Conservation (phyloP, 495 filamentous ascomycete genomes). For the Talaromyces ruber region DNA sequence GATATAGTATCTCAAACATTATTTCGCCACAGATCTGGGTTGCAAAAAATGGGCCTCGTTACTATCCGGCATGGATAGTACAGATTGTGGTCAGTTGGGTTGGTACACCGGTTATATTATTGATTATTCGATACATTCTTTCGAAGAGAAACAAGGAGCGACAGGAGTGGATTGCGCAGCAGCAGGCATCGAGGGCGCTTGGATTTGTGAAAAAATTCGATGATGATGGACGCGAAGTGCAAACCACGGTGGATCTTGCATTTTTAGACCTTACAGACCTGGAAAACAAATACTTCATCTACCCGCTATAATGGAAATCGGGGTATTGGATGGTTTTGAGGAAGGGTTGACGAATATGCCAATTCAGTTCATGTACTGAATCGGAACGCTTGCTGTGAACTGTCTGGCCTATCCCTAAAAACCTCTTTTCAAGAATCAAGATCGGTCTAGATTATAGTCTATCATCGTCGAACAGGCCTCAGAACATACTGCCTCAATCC, state of each 20-base stretch:
- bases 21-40: constrained; percentile 19
- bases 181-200: constrained; percentile 4
- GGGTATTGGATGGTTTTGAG: too few species aligned
- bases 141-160: constrained; percentile 11
- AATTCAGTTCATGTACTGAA: too few species aligned
- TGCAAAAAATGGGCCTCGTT: constrained; percentile 10
- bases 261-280: constrained; percentile 19
- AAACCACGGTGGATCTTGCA: constrained; percentile 13
- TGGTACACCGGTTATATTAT: constrained; percentile 12
- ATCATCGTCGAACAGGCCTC: not conserved
- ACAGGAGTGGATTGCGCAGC: constrained; percentile 9
- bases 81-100: constrained; percentile 19
- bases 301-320: constrained; percentile 9
- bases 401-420: not conserved
- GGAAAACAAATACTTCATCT: constrained; percentile 19
- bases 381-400: too few species aligned
- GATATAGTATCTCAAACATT: constrained; percentile 14
- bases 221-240: constrained; percentile 10
- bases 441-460: not conserved
- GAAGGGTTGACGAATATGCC: too few species aligned
- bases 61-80: constrained; percentile 16
- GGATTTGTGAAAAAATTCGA: constrained; percentile 12
- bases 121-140: constrained; percentile 14
- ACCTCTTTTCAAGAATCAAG: not conserved
- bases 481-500: not conserved